Evolutionary conservation across 2,329 filamentous ascomycete species (phyloP), one percentile per base, ranked within the genome.

Genomic region (Epichloe bromicola): DNA sequence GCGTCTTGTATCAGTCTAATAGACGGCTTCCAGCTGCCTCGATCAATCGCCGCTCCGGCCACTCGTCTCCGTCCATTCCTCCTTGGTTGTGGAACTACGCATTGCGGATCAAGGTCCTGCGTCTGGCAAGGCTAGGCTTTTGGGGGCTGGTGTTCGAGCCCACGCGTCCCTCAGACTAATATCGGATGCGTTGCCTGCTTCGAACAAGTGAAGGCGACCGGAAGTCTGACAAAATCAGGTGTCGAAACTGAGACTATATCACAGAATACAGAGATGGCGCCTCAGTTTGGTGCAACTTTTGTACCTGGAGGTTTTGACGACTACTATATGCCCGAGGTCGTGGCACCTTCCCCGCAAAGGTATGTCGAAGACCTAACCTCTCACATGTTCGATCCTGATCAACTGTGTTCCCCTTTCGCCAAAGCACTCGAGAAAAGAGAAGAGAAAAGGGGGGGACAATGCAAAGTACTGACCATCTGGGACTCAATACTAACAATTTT

Each of bases 241-340:
- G 39, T 15, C 26, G 3, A 36, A 23, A 43, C 46, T 40, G 26
- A 30, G 20, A 59, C 57, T 57, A 53, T 57, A 59, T 57, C 58
- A 26, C 54, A 57, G 55, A 43, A 51, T 23, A 38, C 33, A 53
- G 51, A 57, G 39, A 62, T 62, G 60, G 47, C 57, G 38, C 51
- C 52, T 50, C 63, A 63, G 50, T 56, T 79, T 56, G 74, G 74
- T 60, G 77, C 77, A 55, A 80, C 77, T 45, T 80, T 80, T 62
- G 74, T 78, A 51, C 77, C 77, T 36, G 74, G 76, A 54, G 76
- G 75, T 50, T 70, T 71, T 51, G 77, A 80, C 63, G 77, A 80
- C 63, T 80, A 76, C 60, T 79, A 75, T 61, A 76, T 80, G 74
- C 77, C 77, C 54, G 75, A 80, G 61, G 76, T 80, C 55, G 65